These are phyloP conservation scores for Cyclostephanos tholiformis DNA, from an alignment of 108 stramenopile species.

Conservation along the genomic window DNA sequence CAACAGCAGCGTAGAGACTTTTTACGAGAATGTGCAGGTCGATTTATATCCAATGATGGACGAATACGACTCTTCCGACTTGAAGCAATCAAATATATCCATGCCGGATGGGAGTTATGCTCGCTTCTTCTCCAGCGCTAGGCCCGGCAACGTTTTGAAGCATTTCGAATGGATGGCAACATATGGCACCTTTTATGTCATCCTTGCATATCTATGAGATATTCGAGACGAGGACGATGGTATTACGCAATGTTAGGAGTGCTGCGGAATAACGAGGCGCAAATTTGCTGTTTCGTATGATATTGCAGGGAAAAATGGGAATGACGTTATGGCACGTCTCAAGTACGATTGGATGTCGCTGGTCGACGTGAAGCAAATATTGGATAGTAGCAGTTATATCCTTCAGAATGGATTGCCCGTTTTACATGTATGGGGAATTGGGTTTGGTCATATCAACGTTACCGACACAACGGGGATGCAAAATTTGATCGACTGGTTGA, in stretches of 20 bases:
- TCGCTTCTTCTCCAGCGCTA: constrained; percentile 33
- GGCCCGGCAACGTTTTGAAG: constrained; percentile 38
- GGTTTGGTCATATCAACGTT: constrained; percentile 29
- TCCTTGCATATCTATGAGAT: neutral
- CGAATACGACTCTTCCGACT: constrained; percentile 46
- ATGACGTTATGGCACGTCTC: constrained; percentile 33
- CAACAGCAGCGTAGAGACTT: neutral
- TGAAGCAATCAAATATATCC: constrained; percentile 27
- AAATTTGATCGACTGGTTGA: constrained; percentile 35
- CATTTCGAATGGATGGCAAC: constrained; percentile 55
- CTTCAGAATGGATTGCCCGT: constrained; percentile 47
- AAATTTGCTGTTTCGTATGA: constrained; percentile 55
- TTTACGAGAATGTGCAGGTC: constrained; percentile 21
- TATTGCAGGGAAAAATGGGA: constrained; percentile 22
- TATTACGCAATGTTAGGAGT: constrained; percentile 44
- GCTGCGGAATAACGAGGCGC: constrained; percentile 46
- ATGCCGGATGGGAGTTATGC: constrained; percentile 40
- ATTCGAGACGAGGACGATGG: constrained; percentile 28
- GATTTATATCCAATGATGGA: constrained; percentile 44
- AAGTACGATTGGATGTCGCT: constrained; percentile 53
- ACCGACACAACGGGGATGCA: constrained; percentile 21
- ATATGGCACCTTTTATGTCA: constrained; percentile 48
- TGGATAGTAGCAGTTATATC: constrained; percentile 37
- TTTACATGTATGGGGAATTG: constrained; percentile 36
- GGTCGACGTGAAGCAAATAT: constrained; percentile 47